Percentiles rank a stretch among this genome's conserved stretches.
Evolutionary conservation across 768 basidiomycete genomes (phyloP).

Genomic region (Vishniacozyma victoriae): DNA sequence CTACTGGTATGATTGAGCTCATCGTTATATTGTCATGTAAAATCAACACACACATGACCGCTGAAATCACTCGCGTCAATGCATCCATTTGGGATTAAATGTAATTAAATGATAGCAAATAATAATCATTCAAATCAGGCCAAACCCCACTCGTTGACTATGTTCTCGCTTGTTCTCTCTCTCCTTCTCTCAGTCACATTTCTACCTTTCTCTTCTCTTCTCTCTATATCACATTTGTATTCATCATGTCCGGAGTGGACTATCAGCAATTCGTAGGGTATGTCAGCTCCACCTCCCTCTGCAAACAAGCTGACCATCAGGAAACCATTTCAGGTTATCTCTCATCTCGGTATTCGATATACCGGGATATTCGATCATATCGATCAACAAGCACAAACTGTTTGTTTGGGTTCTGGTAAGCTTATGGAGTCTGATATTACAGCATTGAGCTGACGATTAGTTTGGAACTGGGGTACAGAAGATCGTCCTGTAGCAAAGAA

Average conservation of each 20-base stretch:
- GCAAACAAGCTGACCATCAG: conserved; percentile 6
- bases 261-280: conserved; percentile 41
- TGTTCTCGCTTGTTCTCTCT: not conserved
- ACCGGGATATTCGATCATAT: conserved; percentile 44
- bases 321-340: conserved; percentile 41
- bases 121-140: too few species aligned
- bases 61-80: too few species aligned
- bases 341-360: conserved; percentile 40
- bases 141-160: too few species aligned
- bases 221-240: not conserved
- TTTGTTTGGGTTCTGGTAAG: conserved; percentile 39
- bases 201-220: not conserved
- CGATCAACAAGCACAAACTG: conserved; percentile 36
- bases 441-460: not conserved
- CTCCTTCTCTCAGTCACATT: not conserved
- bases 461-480: conserved; percentile 40
- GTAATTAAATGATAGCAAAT: too few species aligned
- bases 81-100: too few species aligned
- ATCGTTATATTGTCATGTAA: too few species aligned
- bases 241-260: conserved; percentile 6
- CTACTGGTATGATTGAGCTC: conserved; percentile 8
- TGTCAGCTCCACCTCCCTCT: conserved; percentile 2
- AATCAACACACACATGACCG: too few species aligned
- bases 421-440: not conserved
- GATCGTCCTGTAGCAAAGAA: conserved; percentile 27